Evolutionary conservation across 257 asterid genomes (phyloP).

Genomic region (Solanum chmielewskii): DNA sequence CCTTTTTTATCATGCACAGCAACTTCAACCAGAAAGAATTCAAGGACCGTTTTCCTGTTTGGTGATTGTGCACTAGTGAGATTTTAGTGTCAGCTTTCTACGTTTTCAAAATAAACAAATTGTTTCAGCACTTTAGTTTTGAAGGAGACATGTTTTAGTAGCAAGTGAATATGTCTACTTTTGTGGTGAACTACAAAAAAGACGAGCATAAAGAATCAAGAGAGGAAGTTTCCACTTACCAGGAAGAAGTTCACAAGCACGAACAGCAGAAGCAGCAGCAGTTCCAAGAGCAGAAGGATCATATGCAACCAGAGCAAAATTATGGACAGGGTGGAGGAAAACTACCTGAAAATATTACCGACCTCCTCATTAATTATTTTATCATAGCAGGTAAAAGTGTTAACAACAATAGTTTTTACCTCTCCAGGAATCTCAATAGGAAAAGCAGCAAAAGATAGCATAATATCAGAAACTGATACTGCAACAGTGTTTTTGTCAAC

Average conservation of each 20-base stretch:
- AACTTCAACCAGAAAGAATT: too few relatives aligned
- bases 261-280: conserved; percentile 73
- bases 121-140: neutral
- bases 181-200: neutral
- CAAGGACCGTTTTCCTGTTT: neutral
- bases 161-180: neutral
- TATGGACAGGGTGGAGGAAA: conserved; percentile 97
- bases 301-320: conserved; percentile 92
- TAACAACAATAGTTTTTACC: conserved; percentile 34
- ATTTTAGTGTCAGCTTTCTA: neutral
- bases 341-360: conserved; percentile 58
- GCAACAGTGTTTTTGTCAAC: conserved; percentile 98
- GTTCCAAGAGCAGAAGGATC: conserved; percentile 80
- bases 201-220: neutral
- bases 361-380: neutral
- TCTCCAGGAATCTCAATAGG: conserved; percentile 98
- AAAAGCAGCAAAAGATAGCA: conserved; percentile 98
- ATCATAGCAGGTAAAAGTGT: neutral
- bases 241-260: conserved; percentile 95
- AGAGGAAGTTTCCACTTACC: conserved; percentile 26
- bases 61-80: neutral
- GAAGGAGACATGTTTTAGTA: neutral
- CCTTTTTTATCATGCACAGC: neutral
- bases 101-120: neutral
- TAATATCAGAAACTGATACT: conserved; percentile 86